Percentiles rank a stretch among this genome's conserved stretches.
These are phyloP conservation scores for Parietichytrium sp. DNA, from an alignment of 108 stramenopile species.

Conservation along the genomic window DNA sequence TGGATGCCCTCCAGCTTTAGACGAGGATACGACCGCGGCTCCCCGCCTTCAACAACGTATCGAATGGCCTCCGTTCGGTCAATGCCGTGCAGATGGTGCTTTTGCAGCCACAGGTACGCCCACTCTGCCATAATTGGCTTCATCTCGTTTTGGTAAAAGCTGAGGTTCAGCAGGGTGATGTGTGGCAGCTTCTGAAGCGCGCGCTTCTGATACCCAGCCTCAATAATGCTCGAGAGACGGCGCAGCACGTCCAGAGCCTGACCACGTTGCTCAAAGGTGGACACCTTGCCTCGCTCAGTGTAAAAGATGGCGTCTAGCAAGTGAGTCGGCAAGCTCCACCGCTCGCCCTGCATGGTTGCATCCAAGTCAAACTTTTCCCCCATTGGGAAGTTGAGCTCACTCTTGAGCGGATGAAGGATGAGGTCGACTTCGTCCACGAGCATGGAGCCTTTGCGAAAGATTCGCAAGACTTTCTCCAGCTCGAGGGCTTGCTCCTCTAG, in stretches of 20 bases:
- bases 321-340: conserved; percentile 47
- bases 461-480: conserved; percentile 17
- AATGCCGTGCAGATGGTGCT: conserved; percentile 48
- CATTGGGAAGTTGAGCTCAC: conserved; percentile 55
- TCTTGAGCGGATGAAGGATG: conserved; percentile 51
- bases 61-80: conserved; percentile 45
- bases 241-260: background rate
- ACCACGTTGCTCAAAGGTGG: conserved; percentile 45
- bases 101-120: conserved; percentile 43
- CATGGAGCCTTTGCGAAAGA: conserved; percentile 44
- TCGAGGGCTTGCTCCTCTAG: conserved; percentile 42
- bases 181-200: conserved; percentile 42
- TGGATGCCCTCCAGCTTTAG: background rate
- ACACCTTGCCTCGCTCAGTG: conserved; percentile 33
- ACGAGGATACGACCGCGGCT: conserved; percentile 31
- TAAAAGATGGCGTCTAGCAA: conserved; percentile 48
- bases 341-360: background rate
- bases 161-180: conserved; percentile 27
- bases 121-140: conserved; percentile 37
- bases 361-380: conserved; percentile 44
- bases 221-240: background rate
- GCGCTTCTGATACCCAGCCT: background rate
- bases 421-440: conserved; percentile 56
- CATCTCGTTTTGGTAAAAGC: conserved; percentile 40
- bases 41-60: conserved; percentile 44